A percentile compares a stretch with the other conserved stretches of the same genome.
phyloP scores from a whole-genome alignment of 2,329 filamentous ascomycete genomes.

The Aspergillus neoniger region DNA sequence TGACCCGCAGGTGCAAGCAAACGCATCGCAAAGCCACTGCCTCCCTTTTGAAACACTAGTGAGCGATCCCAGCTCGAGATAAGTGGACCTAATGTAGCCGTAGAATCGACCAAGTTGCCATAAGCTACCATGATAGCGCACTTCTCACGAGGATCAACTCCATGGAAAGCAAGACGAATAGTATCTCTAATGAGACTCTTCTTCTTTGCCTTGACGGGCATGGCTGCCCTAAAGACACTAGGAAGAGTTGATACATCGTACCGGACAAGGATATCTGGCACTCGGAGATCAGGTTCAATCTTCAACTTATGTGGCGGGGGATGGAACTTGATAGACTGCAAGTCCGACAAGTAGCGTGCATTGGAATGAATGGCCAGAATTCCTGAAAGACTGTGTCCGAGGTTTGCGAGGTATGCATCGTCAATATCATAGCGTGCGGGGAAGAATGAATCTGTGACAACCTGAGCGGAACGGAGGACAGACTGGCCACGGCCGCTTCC shows the following conservation, averaged over 20 bases:
- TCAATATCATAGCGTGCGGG: constrained; percentile 21
- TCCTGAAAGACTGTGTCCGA: constrained; percentile 40
- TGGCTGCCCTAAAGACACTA: constrained; percentile 29
- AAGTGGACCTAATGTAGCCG: constrained; percentile 30
- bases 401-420: constrained; percentile 35
- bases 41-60: constrained; percentile 36
- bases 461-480: constrained; percentile 29
- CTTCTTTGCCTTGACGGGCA: constrained; percentile 29
- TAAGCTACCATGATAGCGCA: constrained; percentile 39
- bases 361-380: constrained; percentile 43
- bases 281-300: constrained; percentile 31
- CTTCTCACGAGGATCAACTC: constrained; percentile 37
- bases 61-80: constrained; percentile 32
- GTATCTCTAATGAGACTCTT: constrained; percentile 37
- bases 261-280: constrained; percentile 39
- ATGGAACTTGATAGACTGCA: constrained; percentile 31
- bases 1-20: constrained; percentile 39
- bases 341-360: constrained; percentile 34
- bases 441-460: constrained; percentile 32
- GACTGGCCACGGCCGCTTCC: constrained; percentile 15
- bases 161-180: constrained; percentile 41
- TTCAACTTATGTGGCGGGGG: constrained; percentile 34
- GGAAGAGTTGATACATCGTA: constrained; percentile 37
- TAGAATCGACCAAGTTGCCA: constrained; percentile 32
- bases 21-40: constrained; percentile 41